phyloP scores from a whole-genome alignment of 1,284 basidiomycete genomes.

The Marasmius sp. region DNA sequence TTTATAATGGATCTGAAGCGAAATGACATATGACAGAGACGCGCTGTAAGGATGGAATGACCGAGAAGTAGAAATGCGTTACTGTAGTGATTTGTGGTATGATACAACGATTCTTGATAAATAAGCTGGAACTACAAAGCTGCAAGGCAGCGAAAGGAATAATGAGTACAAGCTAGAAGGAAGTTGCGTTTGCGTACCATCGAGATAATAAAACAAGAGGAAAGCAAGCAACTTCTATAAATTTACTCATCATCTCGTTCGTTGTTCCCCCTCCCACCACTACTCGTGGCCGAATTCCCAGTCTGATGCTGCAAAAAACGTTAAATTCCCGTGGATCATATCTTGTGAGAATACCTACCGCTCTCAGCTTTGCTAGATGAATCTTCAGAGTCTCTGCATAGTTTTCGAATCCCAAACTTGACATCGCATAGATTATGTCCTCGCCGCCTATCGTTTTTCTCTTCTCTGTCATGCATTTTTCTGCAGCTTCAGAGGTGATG shows the following conservation, averaged over 20 bases:
- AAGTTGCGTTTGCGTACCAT: no score
- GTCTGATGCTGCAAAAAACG: background rate
- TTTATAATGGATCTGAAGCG: background rate
- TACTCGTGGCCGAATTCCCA: background rate
- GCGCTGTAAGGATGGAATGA: background rate
- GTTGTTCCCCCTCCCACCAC: background rate
- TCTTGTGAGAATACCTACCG: constrained; percentile 52
- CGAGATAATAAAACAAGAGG: background rate
- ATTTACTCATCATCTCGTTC: background rate
- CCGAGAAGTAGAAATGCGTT: no score
- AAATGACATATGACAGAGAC: background rate
- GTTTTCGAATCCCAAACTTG: constrained; percentile 90
- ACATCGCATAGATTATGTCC: constrained; percentile 88
- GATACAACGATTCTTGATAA: no score
- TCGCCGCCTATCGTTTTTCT: constrained; percentile 80
- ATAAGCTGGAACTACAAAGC: no score
- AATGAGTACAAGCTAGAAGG: no score
- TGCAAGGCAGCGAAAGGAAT: no score
- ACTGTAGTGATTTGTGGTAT: no score
- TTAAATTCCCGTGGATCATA: no score
- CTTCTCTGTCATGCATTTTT: constrained; percentile 87
- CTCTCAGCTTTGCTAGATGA: constrained; percentile 84
- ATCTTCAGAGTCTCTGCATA: constrained; percentile 90
- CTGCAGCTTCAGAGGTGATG: constrained; percentile 88
- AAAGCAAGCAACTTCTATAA: background rate